Percentiles rank a stretch among this genome's conserved stretches.
phyloP scores from a whole-genome alignment of 331 rosid genomes.

The Quercus phellos region DNA sequence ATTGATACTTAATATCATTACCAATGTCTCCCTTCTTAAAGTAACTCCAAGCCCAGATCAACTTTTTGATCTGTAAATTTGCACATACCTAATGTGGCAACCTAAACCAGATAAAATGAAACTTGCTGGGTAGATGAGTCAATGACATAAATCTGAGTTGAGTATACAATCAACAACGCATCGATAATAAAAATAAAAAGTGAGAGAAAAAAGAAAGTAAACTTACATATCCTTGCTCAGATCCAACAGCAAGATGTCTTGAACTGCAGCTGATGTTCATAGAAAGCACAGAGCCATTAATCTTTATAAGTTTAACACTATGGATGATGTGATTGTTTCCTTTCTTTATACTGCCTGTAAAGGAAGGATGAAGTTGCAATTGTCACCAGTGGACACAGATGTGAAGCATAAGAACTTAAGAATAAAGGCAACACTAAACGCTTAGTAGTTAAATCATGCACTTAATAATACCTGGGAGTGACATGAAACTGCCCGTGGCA shows the following conservation, averaged over 20 bases:
- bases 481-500: conserved; percentile 51
- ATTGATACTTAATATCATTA: not conserved
- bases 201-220: conserved; percentile 3
- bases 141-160: too few relatives aligned
- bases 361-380: conserved; percentile 16
- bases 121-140: too few relatives aligned
- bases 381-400: conserved; percentile 15
- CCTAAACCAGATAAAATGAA: too few relatives aligned
- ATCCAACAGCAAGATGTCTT: conserved; percentile 76
- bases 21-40: too few relatives aligned
- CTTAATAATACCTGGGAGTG: conserved; percentile 59
- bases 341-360: conserved; percentile 67
- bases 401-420: not conserved
- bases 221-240: conserved; percentile 88
- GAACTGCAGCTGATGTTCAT: conserved; percentile 46
- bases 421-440: not conserved
- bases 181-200: not conserved
- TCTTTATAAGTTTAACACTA: conserved; percentile 60
- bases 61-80: too few relatives aligned
- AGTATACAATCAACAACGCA: not conserved
- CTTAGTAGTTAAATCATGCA: not conserved
- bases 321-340: conserved; percentile 61
- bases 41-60: too few relatives aligned
- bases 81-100: too few relatives aligned
- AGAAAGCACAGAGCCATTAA: conserved; percentile 56